Percentiles rank a stretch among this genome's conserved stretches.
Evolutionary conservation across 1,139 yeast genomes (phyloP).

Genomic region (Candida sojae): DNA sequence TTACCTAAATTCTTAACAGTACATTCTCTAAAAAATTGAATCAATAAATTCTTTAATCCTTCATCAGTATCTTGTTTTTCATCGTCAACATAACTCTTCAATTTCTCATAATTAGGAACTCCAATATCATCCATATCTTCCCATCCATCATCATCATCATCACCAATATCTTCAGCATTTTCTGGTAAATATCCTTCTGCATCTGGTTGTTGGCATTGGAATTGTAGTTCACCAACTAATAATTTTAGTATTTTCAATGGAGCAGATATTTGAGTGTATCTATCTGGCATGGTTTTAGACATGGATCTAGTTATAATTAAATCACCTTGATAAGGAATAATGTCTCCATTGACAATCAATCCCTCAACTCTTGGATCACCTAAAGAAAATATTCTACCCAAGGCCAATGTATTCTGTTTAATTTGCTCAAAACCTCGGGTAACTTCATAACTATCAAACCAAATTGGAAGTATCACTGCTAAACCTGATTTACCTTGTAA

Average conservation of each 20-base stretch:
- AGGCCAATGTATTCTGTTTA: conserved; percentile 68
- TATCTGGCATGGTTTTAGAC: conserved; percentile 67
- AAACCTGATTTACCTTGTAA: conserved; percentile 21
- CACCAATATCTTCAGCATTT: conserved; percentile 34
- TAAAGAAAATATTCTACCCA: conserved; percentile 62
- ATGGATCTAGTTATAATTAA: conserved; percentile 82
- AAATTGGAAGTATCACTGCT: conserved; percentile 49
- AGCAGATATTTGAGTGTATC: conserved; percentile 66
- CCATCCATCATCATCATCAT: conserved; percentile 69
- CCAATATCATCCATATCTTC: conserved; percentile 76
- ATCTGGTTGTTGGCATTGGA: conserved; percentile 54
- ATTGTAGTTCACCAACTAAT: conserved; percentile 65
- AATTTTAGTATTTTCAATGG: conserved; percentile 72
- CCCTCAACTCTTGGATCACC: conserved; percentile 54
- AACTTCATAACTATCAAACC: conserved; percentile 83
- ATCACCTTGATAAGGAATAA: conserved; percentile 61
- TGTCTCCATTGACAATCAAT: conserved; percentile 74
- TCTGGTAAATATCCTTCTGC: conserved; percentile 37
- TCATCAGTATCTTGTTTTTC: conserved; percentile 43
- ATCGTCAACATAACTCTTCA: conserved; percentile 55
- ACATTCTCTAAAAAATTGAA: conserved; percentile 65
- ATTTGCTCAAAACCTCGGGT: conserved; percentile 79
- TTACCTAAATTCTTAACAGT: conserved; percentile 53
- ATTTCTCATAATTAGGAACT: conserved; percentile 58
- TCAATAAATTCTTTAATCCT: conserved; percentile 47